phyloP scores from a whole-genome alignment of 305 asterid genomes.

The Plantago lanceolata region DNA sequence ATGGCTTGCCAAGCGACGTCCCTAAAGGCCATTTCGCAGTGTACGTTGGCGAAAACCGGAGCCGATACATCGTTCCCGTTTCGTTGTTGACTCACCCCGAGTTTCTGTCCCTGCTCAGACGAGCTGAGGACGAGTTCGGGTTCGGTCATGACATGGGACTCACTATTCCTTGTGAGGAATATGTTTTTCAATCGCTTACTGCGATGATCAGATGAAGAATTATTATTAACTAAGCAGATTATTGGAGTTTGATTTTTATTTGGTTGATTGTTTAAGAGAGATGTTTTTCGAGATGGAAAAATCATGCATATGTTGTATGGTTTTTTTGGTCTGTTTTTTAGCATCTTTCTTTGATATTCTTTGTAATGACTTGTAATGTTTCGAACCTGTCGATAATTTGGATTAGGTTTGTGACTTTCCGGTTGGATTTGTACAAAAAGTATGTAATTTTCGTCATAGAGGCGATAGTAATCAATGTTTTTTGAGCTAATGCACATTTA shows the following conservation, averaged over 20 bases:
- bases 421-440: slow-evolving; percentile 38
- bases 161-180: slow-evolving; percentile 78
- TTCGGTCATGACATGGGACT: slow-evolving; percentile 84
- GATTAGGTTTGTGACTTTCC: slow-evolving; percentile 22
- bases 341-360: slow-evolving; percentile 29
- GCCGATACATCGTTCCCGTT: slow-evolving; percentile 58
- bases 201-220: slow-evolving; percentile 42
- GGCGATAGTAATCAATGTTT: slow-evolving; percentile 25
- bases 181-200: slow-evolving; percentile 60
- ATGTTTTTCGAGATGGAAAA: slow-evolving; percentile 33
- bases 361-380: slow-evolving; percentile 16
- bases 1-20: slow-evolving; percentile 50
- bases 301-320: slow-evolving; percentile 20
- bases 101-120: slow-evolving; percentile 57
- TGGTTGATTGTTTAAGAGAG: slow-evolving; percentile 27
- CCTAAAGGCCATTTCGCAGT: slow-evolving; percentile 84
- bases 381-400: slow-evolving; percentile 14
- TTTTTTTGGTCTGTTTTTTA: slow-evolving; percentile 31
- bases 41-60: slow-evolving; percentile 66
- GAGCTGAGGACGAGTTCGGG: slow-evolving; percentile 82
- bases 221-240: neutral
- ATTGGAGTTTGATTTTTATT: neutral
- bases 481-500: no score
- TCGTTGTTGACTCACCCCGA: slow-evolving; percentile 57
- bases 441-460: slow-evolving; percentile 41